Percentiles rank a stretch among this genome's conserved stretches.
Evolutionary conservation across 164 flowering plant genomes (phyloP).

Genomic region (Santalum album): DNA sequence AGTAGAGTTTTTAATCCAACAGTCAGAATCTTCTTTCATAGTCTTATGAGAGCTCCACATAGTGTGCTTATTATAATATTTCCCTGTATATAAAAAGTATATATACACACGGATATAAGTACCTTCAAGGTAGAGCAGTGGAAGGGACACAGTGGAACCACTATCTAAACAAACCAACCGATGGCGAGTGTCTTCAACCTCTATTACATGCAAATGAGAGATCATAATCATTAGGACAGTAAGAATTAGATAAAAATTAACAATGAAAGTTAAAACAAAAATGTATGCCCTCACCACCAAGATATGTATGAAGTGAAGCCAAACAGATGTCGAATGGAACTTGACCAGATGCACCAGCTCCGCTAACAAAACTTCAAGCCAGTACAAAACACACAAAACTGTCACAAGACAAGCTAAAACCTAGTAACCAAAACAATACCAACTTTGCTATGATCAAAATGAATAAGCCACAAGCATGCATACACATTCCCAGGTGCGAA

Average conservation of each 20-base stretch:
- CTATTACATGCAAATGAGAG: conserved; percentile 29
- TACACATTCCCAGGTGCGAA: too few species aligned
- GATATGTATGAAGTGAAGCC: conserved; percentile 83
- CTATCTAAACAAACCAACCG: conserved; percentile 65
- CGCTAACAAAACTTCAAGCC: conserved; percentile 26
- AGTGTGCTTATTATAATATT: too few species aligned
- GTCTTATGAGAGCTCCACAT: too few species aligned
- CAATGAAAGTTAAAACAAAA: neutral
- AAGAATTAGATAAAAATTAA: conserved; percentile 1
- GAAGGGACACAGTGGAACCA: conserved; percentile 60
- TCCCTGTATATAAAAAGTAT: neutral
- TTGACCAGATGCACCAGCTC: conserved; percentile 27
- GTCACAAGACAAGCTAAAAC: neutral
- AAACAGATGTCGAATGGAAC: conserved; percentile 56
- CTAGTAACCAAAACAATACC: neutral
- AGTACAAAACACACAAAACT: neutral
- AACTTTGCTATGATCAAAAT: neutral
- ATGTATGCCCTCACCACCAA: conserved; percentile 59
- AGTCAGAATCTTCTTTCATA: too few species aligned
- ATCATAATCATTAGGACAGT: conserved; percentile 7
- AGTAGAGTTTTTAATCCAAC: too few species aligned
- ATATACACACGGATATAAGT: neutral
- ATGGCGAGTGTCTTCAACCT: conserved; percentile 78
- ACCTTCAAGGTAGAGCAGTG: conserved; percentile 85
- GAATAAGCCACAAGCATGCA: too few species aligned